These are phyloP conservation scores for Chaetomiaceae sp. DNA, from an alignment of 2,329 filamentous ascomycete genomes.

Conservation along the genomic window DNA sequence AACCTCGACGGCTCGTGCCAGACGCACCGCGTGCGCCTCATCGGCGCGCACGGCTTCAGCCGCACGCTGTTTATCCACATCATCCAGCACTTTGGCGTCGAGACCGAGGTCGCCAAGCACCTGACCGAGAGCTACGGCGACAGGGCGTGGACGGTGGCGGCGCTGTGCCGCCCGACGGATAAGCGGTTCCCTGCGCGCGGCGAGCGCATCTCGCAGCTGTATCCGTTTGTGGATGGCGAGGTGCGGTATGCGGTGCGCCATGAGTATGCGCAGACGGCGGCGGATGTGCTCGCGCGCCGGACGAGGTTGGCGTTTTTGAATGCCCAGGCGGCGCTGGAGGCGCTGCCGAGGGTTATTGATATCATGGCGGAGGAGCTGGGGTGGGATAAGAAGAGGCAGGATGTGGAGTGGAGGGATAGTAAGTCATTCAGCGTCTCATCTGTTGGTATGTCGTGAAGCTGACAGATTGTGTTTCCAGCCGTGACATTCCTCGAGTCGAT, in stretches of 20 bases:
- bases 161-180: constrained; percentile 71
- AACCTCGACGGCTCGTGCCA: constrained; percentile 68
- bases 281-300: constrained; percentile 80
- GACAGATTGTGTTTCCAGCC: constrained; percentile 35
- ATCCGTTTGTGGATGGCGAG: constrained; percentile 90
- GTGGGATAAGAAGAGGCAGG: constrained; percentile 70
- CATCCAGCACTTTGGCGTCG: constrained; percentile 87
- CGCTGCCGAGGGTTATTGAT: constrained; percentile 79
- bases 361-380: constrained; percentile 80
- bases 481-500: constrained; percentile 60
- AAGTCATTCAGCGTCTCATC: no score
- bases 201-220: constrained; percentile 71
- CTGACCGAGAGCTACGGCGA: constrained; percentile 85
- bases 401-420: constrained; percentile 76
- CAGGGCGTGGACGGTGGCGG: constrained; percentile 84
- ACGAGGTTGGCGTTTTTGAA: constrained; percentile 87
- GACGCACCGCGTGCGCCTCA: constrained; percentile 67
- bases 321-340: constrained; percentile 83
- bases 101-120: constrained; percentile 89
- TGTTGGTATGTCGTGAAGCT: no score
- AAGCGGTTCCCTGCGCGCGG: constrained; percentile 79
- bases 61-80: constrained; percentile 91
- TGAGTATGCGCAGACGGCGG: constrained; percentile 87
- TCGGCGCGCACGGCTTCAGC: constrained; percentile 78
- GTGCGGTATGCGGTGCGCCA: constrained; percentile 81